Evolutionary conservation across 169 alveolate species (phyloP).

Genomic region (Eimeria sp.): DNA sequence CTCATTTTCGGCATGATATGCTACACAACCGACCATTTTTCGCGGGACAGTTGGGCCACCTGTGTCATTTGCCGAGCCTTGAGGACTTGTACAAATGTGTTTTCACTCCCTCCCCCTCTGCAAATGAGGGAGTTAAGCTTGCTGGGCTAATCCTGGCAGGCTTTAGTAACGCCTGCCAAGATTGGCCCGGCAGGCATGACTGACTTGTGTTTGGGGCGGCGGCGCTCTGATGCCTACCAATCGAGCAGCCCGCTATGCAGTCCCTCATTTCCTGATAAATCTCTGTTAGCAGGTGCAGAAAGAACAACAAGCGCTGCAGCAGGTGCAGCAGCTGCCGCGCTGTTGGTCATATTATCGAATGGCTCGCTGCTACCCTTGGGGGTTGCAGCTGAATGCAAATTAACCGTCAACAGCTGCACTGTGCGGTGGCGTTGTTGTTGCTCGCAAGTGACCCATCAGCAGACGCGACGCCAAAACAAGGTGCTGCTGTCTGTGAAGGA

Average conservation of each 20-base stretch:
- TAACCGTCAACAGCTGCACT: neutral
- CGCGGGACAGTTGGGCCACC: constrained; percentile 24
- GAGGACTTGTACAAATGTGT: neutral
- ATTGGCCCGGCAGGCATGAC: too few species aligned
- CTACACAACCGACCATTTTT: neutral
- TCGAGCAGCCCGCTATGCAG: neutral
- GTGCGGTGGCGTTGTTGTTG: neutral
- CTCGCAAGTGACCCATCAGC: neutral
- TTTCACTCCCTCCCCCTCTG: neutral
- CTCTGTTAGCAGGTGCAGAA: neutral
- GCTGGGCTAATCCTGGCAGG: neutral
- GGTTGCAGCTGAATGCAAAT: neutral
- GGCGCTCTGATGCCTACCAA: neutral
- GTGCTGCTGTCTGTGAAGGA: neutral
- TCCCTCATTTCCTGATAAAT: constrained; percentile 4
- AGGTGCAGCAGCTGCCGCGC: neutral
- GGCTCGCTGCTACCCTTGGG: neutral
- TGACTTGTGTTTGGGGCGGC: neutral
- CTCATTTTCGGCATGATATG: neutral
- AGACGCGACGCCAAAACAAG: neutral
- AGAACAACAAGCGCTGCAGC: neutral
- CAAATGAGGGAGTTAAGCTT: neutral
- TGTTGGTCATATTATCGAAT: neutral
- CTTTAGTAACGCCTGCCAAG: too few species aligned
- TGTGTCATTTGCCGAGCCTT: neutral